A percentile compares a stretch with the other conserved stretches of the same genome.
These are phyloP conservation scores for Plasmodium yoelii DNA, from an alignment of 169 alveolate species.

Conservation along the genomic window DNA sequence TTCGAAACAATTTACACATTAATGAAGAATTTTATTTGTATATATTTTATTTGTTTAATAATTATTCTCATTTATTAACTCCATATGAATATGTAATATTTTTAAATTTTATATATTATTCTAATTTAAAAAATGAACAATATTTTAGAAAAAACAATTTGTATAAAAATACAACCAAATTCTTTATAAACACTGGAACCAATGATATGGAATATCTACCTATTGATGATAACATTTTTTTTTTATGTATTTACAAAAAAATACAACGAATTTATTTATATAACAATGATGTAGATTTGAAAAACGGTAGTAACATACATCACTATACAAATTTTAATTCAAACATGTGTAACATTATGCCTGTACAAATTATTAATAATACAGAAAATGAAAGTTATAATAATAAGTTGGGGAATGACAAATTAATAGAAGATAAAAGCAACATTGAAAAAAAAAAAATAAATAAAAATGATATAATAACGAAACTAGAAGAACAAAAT, in stretches of 20 bases:
- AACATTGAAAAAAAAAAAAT: neutral
- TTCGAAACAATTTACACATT: slow-evolving; percentile 32
- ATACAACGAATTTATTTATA: slow-evolving; percentile 35
- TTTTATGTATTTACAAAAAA: slow-evolving; percentile 10
- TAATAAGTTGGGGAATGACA: no score
- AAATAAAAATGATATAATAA: neutral
- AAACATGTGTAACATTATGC: neutral
- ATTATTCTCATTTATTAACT: slow-evolving; percentile 9
- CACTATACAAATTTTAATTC: no score
- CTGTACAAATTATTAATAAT: neutral
- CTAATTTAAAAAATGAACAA: slow-evolving; percentile 16
- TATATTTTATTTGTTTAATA: slow-evolving; percentile 25
- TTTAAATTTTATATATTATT: slow-evolving; percentile 29
- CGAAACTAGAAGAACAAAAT: neutral
- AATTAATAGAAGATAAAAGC: no score
- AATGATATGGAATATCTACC: slow-evolving; percentile 6
- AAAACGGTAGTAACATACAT: neutral
- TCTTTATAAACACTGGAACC: neutral
- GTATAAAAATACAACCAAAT: slow-evolving; percentile 8
- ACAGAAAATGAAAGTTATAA: neutral
- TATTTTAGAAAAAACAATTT: slow-evolving; percentile 20
- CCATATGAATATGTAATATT: slow-evolving; percentile 21
- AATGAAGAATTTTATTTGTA: slow-evolving; percentile 47
- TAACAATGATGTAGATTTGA: no score
- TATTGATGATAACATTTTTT: slow-evolving; percentile 1